Conservation (phyloP, 306 rosid species). For the Vigna radiata region DNA sequence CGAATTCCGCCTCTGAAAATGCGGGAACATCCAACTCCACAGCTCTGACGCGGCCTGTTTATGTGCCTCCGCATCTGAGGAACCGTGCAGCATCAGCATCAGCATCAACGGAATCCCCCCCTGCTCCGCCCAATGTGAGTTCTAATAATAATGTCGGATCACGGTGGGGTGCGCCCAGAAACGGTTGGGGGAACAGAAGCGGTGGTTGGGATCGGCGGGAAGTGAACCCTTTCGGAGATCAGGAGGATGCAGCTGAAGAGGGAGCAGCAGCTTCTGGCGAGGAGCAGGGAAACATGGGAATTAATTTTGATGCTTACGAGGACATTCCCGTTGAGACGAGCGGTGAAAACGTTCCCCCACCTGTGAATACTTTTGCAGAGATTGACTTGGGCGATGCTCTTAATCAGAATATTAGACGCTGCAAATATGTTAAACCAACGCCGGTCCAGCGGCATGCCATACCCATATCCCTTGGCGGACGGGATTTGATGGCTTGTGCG, state of each 20-base stretch:
- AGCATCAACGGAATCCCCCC: conserved; percentile 47
- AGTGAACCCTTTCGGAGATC: conserved; percentile 73
- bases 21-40: conserved; percentile 47
- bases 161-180: conserved; percentile 58
- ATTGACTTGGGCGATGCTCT: conserved; percentile 87
- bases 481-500: conserved; percentile 95
- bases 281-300: conserved; percentile 65
- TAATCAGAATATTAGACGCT: conserved; percentile 73
- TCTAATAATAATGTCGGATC: conserved; percentile 43
- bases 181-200: conserved; percentile 62
- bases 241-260: conserved; percentile 56
- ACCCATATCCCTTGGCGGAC: conserved; percentile 79
- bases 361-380: conserved; percentile 88
- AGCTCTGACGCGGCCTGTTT: conserved; percentile 57
- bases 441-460: conserved; percentile 91
- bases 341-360: conserved; percentile 75
- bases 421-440: conserved; percentile 87
- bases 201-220: conserved; percentile 82
- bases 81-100: conserved; percentile 61
- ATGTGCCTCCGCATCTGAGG: conserved; percentile 91
- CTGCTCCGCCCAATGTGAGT: conserved; percentile 46
- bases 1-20: conserved; percentile 79
- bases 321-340: conserved; percentile 91
- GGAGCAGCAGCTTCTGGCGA: conserved; percentile 51
- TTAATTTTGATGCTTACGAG: conserved; percentile 86